Evolutionary conservation across 1,284 basidiomycete genomes (phyloP), one percentile per base, ranked within the genome.

Genomic region (Fomitiporia mediterranea): DNA sequence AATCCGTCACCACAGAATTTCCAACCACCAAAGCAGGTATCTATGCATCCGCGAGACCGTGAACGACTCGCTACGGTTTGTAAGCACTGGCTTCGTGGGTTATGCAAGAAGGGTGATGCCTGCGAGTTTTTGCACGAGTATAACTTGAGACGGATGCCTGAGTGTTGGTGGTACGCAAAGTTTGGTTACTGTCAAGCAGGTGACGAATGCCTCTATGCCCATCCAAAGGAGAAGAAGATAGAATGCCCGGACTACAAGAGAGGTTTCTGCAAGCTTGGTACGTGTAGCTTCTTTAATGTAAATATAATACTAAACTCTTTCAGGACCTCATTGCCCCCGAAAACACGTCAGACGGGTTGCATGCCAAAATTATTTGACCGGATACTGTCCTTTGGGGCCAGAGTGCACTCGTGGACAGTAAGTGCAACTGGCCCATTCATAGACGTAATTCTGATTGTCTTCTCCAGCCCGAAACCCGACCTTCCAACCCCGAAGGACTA

Each of bases 61-160:
- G 91, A 94, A 67, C 85, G 92, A 59, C 78, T 94, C 48, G 84
- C 89, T 19, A 96, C 93, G 0, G 92, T 99, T n/a, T 99, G 97
- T 77, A 99, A 99, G 76, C 97, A 99, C 74, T 99, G 96, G 92
- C 83, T 99, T 32, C 83, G 97, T 60, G 97, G 97, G 27, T 79
- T 99, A 39, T 99, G 97, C 75, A 99, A 99, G 76, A 99, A 99
- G 72, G 96, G 94, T 56, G 92, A 97, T 68, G 87, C 89, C 42
- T 99, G 97, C 76, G 97, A 99, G 74, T 99, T 99, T 72, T 80
- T 99, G 68, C 97, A 99, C 73, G 97, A 99, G 74, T 99, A 98
- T 75, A 98, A 99, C 69, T 80, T 99, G 58, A 79, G 96, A 62
- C 89, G 93, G 57, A 99, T 99, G 93, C 97, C 97, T n/a, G 93